Base-by-base conservation (phyloP, 768 basidiomycete genomes). In the Russula sp. region DNA sequence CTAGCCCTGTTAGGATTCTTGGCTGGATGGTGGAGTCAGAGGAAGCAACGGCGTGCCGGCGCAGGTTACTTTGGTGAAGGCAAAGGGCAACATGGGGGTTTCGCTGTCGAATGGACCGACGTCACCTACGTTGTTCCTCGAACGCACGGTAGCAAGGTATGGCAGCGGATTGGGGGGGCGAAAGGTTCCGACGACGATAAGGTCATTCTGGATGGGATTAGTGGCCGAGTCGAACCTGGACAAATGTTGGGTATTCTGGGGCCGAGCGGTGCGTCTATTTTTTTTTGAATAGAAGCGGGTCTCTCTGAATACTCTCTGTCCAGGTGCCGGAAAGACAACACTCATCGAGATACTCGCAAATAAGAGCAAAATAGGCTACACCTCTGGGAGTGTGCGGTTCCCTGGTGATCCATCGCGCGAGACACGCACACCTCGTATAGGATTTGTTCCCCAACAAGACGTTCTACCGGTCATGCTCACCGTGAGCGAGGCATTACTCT, bases 161-260 rank as follows among this genome's bases (percentile, higher is more conserved):
- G 29, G 32, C 20, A 62, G 50, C 32, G 59, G 59, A 34, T 55
- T 62, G 16, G 59, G 16, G 29, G 65, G 66, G 35, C 36, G 65
- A 54, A 7, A n/a, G 10, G 10, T 22, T 8, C 16, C 5, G 67
- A 5, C n/a, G 75, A 81, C 61, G 83, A 85, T 52, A 83, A 87
- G 68, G 76, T 81, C 41, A 79, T 97, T 16, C 75, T 98, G 43
- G 84, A 91, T 68, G 75, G 76, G 43, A 78, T 93, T 35, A 83
- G 74, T 51, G 95, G 94, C 0, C 72, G 73, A 10, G 82, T 96
- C n/a, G 74, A 76, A 2, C 83, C 91, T 0, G 93, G 95, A 10
- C 82, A 89, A 63, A 84, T 97, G 77, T 86, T 93, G 81, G 90
- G 90, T n/a, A 83, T 97, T 58, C 80, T 98, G 3, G 95, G 95